Conservation (phyloP, 2,329 filamentous ascomycete species). For the Apiospora hydei region DNA sequence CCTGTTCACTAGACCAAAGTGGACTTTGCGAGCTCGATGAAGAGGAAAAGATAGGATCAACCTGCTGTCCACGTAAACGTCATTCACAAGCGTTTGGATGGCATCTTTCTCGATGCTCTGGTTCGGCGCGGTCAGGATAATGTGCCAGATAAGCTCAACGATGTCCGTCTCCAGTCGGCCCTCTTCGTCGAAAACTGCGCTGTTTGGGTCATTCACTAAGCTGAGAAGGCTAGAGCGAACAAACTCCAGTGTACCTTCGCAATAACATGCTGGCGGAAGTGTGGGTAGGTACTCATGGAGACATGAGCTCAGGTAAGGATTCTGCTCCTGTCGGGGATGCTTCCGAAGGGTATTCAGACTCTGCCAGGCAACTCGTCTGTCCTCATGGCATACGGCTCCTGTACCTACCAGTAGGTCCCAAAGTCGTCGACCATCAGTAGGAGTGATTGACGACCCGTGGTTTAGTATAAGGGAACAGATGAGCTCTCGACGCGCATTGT, state of each 20-base stretch:
- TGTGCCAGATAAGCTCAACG: constrained; percentile 81
- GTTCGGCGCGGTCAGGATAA: constrained; percentile 74
- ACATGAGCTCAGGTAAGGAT: constrained; percentile 63
- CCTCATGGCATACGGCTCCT: constrained; percentile 62
- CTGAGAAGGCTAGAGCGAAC: constrained; percentile 60
- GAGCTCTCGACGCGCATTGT: constrained; percentile 63
- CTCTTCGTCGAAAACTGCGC: constrained; percentile 58
- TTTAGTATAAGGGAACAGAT: constrained; percentile 63
- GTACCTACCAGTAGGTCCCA: constrained; percentile 79
- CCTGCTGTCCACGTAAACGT: constrained; percentile 71
- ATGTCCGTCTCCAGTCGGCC: constrained; percentile 59
- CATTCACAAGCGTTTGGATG: constrained; percentile 72
- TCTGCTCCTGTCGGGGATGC: constrained; percentile 48
- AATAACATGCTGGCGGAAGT: constrained; percentile 66
- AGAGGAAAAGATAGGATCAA: constrained; percentile 59
- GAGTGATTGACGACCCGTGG: constrained; percentile 68
- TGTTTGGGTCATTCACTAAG: constrained; percentile 52
- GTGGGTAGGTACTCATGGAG: constrained; percentile 63
- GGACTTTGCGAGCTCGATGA: constrained; percentile 61
- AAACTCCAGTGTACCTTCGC: constrained; percentile 68
- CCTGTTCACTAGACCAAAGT: constrained; percentile 74
- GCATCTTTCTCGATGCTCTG: constrained; percentile 71
- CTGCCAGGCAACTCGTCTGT: constrained; percentile 74
- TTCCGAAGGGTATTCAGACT: constrained; percentile 62
- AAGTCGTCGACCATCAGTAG: constrained; percentile 67